These are phyloP conservation scores for Hypoxylon sp. DNA, from an alignment of 2,329 filamentous ascomycete species.

Conservation along the genomic window DNA sequence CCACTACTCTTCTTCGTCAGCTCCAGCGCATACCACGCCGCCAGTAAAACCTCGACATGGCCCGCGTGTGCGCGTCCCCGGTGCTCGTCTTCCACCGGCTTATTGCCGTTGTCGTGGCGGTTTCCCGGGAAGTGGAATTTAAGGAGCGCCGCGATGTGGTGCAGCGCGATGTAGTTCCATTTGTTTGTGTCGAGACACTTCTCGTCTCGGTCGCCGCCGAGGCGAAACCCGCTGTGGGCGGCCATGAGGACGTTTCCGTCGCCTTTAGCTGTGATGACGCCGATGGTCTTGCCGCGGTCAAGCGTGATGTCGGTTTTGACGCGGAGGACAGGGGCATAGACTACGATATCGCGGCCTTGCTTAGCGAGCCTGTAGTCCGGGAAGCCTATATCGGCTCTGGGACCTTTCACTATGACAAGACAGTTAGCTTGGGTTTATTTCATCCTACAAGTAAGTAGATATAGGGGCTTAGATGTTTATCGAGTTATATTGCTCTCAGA, in stretches of 20 bases:
- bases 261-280: slow-evolving; percentile 39
- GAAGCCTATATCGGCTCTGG: slow-evolving; percentile 40
- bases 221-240: slow-evolving; percentile 44
- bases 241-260: slow-evolving; percentile 39
- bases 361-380: slow-evolving; percentile 42
- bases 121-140: slow-evolving; percentile 45
- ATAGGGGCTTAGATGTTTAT: not conserved
- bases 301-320: slow-evolving; percentile 43
- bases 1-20: slow-evolving; percentile 1
- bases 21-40: slow-evolving; percentile 38
- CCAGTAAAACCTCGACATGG: slow-evolving; percentile 49
- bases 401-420: slow-evolving; percentile 24
- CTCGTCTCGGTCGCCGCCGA: slow-evolving; percentile 23
- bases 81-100: slow-evolving; percentile 27
- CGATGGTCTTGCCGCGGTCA: slow-evolving; percentile 46
- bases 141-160: slow-evolving; percentile 41
- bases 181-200: slow-evolving; percentile 41
- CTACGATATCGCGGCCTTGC: slow-evolving; percentile 40
- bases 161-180: slow-evolving; percentile 45
- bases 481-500: not conserved
- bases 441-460: not conserved
- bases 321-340: slow-evolving; percentile 35
- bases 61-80: slow-evolving; percentile 47
- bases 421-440: not conserved
- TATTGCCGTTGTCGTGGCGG: slow-evolving; percentile 39